Conservation (phyloP, 257 asterid genomes). For the Asclepias syriaca region DNA sequence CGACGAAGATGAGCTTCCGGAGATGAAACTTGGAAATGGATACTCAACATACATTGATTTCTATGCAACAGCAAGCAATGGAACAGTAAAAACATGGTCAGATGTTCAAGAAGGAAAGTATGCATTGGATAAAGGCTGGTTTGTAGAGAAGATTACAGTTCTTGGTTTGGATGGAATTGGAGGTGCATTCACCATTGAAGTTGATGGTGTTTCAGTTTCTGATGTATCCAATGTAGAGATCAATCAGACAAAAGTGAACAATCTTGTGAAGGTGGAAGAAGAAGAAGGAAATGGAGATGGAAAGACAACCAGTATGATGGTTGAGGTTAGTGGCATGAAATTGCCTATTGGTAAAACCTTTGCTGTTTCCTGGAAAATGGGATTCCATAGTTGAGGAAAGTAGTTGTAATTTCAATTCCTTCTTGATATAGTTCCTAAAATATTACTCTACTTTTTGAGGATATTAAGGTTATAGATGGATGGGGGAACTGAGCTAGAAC, state of each 20-base stretch:
- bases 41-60: constrained; percentile 58
- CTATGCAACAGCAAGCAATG: constrained; percentile 45
- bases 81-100: constrained; percentile 68
- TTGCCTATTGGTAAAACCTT: constrained; percentile 74
- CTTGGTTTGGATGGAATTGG: constrained; percentile 54
- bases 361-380: constrained; percentile 77
- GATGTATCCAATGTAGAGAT: constrained; percentile 42
- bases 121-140: constrained; percentile 71
- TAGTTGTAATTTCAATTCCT: background rate
- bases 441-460: background rate
- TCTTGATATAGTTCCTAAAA: background rate
- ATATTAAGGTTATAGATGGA: constrained; percentile 12
- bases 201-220: constrained; percentile 35
- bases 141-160: constrained; percentile 58
- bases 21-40: constrained; percentile 70
- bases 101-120: constrained; percentile 60
- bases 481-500: background rate
- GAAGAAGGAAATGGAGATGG: constrained; percentile 35
- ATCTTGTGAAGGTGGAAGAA: constrained; percentile 26
- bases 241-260: constrained; percentile 29
- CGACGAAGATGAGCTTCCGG: constrained; percentile 81
- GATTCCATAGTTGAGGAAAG: constrained; percentile 29
- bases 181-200: constrained; percentile 36
- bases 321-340: constrained; percentile 68
- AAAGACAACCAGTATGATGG: constrained; percentile 55